Evolutionary conservation across 169 alveolate genomes (phyloP).

Genomic region (Plasmodium gonderi): DNA sequence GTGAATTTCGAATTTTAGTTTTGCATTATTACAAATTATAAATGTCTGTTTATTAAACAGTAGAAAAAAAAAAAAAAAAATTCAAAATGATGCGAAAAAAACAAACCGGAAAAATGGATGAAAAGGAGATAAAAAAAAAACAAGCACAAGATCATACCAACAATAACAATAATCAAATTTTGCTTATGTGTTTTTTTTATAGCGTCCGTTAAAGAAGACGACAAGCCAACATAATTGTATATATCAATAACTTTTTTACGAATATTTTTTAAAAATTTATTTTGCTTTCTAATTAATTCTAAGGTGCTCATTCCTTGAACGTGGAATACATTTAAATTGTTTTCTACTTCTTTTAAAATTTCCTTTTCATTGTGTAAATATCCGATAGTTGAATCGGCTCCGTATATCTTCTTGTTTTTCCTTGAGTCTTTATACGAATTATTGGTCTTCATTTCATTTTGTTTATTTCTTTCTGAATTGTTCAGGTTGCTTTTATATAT

Average conservation of each 20-base stretch:
- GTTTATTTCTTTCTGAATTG: constrained; percentile 10
- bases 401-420: background rate
- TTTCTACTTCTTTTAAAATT: constrained; percentile 51
- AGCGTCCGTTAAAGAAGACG: constrained; percentile 27
- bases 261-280: constrained; percentile 54
- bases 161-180: constrained; percentile 56
- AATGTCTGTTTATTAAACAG: too few relatives aligned
- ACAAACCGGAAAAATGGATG: constrained; percentile 3
- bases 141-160: constrained; percentile 15
- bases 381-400: constrained; percentile 1
- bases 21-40: too few relatives aligned
- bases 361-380: constrained; percentile 66
- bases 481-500: constrained; percentile 38
- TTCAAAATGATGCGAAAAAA: too few relatives aligned
- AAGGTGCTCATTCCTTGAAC: constrained; percentile 57
- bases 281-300: constrained; percentile 45
- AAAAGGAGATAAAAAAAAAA: constrained; percentile 41
- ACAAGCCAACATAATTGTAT: constrained; percentile 61
- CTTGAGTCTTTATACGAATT: background rate
- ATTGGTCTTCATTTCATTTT: background rate
- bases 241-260: constrained; percentile 70
- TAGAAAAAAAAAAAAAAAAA: too few relatives aligned
- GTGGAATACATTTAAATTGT: constrained; percentile 45
- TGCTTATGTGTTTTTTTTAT: constrained; percentile 59
- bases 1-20: too few relatives aligned